phyloP scores from a whole-genome alignment of 305 asterid genomes.

The Coffea humblotiana region DNA sequence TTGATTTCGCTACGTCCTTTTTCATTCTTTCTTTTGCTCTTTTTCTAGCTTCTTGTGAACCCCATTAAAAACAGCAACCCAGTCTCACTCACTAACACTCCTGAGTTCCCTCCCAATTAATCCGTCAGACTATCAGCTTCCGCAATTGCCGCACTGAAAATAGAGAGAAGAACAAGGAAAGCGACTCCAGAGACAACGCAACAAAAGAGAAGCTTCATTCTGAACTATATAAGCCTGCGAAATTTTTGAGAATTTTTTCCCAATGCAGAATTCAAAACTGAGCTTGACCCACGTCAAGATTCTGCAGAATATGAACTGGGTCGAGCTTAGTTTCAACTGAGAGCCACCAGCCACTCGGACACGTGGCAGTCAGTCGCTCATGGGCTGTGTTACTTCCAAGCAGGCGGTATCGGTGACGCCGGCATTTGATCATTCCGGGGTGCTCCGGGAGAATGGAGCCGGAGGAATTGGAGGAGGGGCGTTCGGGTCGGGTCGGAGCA shows the following conservation, averaged over 20 bases:
- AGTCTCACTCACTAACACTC: background rate
- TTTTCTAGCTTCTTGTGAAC: slow-evolving; percentile 10
- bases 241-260: slow-evolving; percentile 20
- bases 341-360: slow-evolving; percentile 4
- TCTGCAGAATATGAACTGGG: slow-evolving; percentile 44
- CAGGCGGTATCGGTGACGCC: slow-evolving; percentile 86
- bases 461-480: slow-evolving; percentile 30
- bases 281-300: slow-evolving; percentile 49
- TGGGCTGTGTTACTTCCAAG: slow-evolving; percentile 97
- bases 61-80: slow-evolving; percentile 23
- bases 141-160: slow-evolving; percentile 58
- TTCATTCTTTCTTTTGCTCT: background rate
- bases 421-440: slow-evolving; percentile 80
- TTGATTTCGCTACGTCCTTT: slow-evolving; percentile 8
- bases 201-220: slow-evolving; percentile 17
- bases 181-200: slow-evolving; percentile 7
- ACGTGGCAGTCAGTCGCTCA: slow-evolving; percentile 17
- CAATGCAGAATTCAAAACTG: slow-evolving; percentile 15
- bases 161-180: slow-evolving; percentile 16
- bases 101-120: background rate
- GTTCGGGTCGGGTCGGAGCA: slow-evolving; percentile 63
- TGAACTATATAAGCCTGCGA: slow-evolving; percentile 17
- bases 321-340: slow-evolving; percentile 22
- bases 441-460: slow-evolving; percentile 37
- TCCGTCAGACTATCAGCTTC: slow-evolving; percentile 10